Percentiles rank a stretch among this genome's conserved stretches.
Conservation (phyloP, 257 asterid species). For the Solanum commersonii region DNA sequence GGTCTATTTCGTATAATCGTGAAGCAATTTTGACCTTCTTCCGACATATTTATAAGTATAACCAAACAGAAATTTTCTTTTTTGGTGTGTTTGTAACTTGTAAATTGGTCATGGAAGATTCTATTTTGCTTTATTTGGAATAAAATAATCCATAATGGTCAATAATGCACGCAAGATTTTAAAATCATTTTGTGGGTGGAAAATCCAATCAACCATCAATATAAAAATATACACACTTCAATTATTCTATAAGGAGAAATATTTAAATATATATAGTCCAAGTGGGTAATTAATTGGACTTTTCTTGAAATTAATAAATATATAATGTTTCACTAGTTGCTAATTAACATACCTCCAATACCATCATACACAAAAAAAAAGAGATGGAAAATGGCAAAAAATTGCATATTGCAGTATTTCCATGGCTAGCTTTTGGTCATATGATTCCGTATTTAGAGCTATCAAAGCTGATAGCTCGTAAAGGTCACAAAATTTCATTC, state of each 20-base stretch:
- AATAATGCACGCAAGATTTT: neutral
- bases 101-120: too few species aligned
- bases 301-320: neutral
- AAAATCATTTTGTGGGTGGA: neutral
- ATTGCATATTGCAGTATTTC: constrained; percentile 40
- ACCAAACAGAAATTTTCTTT: too few species aligned
- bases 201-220: neutral
- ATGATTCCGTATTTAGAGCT: constrained; percentile 38
- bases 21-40: too few species aligned
- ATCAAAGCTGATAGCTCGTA: constrained; percentile 31
- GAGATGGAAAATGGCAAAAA: neutral
- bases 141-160: too few species aligned
- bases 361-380: neutral
- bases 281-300: neutral
- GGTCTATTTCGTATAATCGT: too few species aligned
- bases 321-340: neutral
- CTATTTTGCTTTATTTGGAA: too few species aligned
- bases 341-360: neutral
- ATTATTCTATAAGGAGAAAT: neutral
- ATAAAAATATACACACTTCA: neutral
- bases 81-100: too few species aligned
- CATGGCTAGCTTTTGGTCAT: constrained; percentile 72
- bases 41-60: too few species aligned
- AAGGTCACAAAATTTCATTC: constrained; percentile 41
- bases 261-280: neutral